Evolutionary conservation across 2,329 filamentous ascomycete species (phyloP).

Genomic region (Chaetoscypha palmicola): DNA sequence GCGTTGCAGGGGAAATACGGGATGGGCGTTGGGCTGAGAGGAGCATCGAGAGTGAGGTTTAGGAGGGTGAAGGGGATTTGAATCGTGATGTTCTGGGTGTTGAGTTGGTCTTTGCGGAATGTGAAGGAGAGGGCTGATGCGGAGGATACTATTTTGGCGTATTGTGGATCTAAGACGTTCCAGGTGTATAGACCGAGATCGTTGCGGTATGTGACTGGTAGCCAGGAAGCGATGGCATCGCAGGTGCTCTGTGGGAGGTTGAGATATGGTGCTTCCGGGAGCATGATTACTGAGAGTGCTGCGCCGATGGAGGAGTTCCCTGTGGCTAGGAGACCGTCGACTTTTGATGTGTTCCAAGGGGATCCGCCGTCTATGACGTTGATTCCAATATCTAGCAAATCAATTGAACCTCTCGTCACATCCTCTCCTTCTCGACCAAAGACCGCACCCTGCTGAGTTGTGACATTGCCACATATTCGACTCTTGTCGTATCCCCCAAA

Average conservation of each 20-base stretch:
- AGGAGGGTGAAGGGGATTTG: constrained; percentile 18
- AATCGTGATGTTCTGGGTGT: constrained; percentile 28
- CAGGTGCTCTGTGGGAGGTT: constrained; percentile 27
- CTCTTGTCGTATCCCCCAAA: constrained; percentile 19
- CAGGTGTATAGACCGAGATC: constrained; percentile 30
- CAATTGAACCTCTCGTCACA: constrained; percentile 6
- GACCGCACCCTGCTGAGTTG: constrained; percentile 8
- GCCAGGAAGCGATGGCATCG: constrained; percentile 27
- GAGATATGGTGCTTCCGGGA: constrained; percentile 27
- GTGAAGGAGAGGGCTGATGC: constrained; percentile 31
- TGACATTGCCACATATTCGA: constrained; percentile 12
- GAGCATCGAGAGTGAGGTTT: constrained; percentile 16
- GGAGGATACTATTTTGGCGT: constrained; percentile 29
- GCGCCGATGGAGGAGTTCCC: constrained; percentile 12
- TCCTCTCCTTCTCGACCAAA: not conserved
- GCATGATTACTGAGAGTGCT: constrained; percentile 7
- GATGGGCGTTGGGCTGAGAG: constrained; percentile 8
- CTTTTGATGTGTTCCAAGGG: constrained; percentile 8
- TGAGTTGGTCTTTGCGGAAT: constrained; percentile 22
- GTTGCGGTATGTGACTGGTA: constrained; percentile 29
- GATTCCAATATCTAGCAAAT: constrained; percentile 16
- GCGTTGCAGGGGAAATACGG: constrained; percentile 20
- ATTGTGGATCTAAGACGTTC: constrained; percentile 25
- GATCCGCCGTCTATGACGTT: constrained; percentile 10
- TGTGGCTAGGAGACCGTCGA: constrained; percentile 6